Percentiles rank a stretch among this genome's conserved stretches.
Evolutionary conservation across 352 stramenopile genomes (phyloP).

Genomic region (Phytophthora ramorum): DNA sequence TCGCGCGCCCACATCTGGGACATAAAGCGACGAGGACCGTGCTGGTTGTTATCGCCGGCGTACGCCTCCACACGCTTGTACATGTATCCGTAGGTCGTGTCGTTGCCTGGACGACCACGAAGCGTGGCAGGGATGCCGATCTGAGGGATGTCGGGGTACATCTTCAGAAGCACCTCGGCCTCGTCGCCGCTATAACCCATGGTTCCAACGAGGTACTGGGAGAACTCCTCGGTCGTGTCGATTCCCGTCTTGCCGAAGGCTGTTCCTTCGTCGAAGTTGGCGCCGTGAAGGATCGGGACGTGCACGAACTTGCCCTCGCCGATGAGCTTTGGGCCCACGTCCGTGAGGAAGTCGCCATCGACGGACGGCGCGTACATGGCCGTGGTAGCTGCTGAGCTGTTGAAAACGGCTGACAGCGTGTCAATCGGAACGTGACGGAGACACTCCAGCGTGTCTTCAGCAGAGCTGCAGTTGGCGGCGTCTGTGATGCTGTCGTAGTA

Average conservation of each 20-base stretch:
- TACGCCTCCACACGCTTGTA: constrained; percentile 38
- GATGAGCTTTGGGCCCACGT: constrained; percentile 24
- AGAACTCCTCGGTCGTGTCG: constrained; percentile 35
- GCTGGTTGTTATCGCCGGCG: constrained; percentile 32
- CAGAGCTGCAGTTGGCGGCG: constrained; percentile 32
- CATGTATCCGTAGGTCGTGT: constrained; percentile 34
- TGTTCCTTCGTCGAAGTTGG: constrained; percentile 41
- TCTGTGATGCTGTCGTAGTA: constrained; percentile 33
- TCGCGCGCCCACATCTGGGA: constrained; percentile 36
- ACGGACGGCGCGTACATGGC: constrained; percentile 30
- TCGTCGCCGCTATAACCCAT: constrained; percentile 34
- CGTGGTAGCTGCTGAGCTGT: constrained; percentile 22
- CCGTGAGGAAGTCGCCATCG: constrained; percentile 39
- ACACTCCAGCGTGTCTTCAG: constrained; percentile 30
- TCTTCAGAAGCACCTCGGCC: constrained; percentile 19
- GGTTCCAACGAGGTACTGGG: constrained; percentile 20
- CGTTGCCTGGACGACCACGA: constrained; percentile 23
- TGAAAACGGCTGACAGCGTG: constrained; percentile 29
- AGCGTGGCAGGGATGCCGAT: constrained; percentile 34
- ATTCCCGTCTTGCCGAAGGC: constrained; percentile 34
- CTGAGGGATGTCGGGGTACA: constrained; percentile 36
- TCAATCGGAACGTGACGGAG: constrained; percentile 38
- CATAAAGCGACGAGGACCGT: constrained; percentile 34
- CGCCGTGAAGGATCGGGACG: constrained; percentile 38
- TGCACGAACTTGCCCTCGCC: constrained; percentile 36